Conservation (phyloP, 2,329 filamentous ascomycete genomes). For the Scopulariopsis brevicaulis region DNA sequence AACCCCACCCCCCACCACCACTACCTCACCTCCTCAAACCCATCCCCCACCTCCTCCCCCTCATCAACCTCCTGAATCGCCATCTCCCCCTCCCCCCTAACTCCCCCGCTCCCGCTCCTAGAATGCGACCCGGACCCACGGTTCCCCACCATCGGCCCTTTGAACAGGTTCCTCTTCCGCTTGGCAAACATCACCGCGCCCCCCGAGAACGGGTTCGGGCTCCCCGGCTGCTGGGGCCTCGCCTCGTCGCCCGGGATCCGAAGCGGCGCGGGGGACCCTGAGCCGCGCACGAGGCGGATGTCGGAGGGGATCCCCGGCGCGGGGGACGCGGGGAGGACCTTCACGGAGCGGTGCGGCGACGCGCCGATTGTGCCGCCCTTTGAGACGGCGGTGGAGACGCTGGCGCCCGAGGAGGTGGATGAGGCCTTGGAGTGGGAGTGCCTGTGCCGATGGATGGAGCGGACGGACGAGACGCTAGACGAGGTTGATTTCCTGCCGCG, state of each 20-base stretch:
- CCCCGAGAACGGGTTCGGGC: constrained; percentile 46
- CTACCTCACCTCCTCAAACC: constrained; percentile 22
- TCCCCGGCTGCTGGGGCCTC: constrained; percentile 40
- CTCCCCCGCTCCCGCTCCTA: constrained; percentile 52
- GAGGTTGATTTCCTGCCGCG: constrained; percentile 92
- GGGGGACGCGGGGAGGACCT: constrained; percentile 87
- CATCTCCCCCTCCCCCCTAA: constrained; percentile 61
- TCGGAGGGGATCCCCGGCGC: constrained; percentile 77
- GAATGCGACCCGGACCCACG: constrained; percentile 26
- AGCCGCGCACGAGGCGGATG: constrained; percentile 66
- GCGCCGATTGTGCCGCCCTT: constrained; percentile 54
- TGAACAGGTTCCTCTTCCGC: constrained; percentile 70
- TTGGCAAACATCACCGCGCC: constrained; percentile 65
- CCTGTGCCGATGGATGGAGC: constrained; percentile 78
- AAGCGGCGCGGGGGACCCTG: constrained; percentile 36
- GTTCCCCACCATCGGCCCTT: constrained; percentile 56
- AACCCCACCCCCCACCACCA: constrained; percentile 20
- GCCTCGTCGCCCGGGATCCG: constrained; percentile 44
- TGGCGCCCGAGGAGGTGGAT: constrained; percentile 75
- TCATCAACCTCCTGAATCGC: constrained; percentile 56
- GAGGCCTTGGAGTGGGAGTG: constrained; percentile 90
- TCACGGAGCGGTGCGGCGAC: constrained; percentile 79
- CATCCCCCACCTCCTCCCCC: constrained; percentile 30
- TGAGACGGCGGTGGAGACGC: constrained; percentile 56
- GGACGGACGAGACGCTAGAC: constrained; percentile 85